phyloP scores from a whole-genome alignment of 2,329 filamentous ascomycete genomes.

The Trichoderma hamatum region DNA sequence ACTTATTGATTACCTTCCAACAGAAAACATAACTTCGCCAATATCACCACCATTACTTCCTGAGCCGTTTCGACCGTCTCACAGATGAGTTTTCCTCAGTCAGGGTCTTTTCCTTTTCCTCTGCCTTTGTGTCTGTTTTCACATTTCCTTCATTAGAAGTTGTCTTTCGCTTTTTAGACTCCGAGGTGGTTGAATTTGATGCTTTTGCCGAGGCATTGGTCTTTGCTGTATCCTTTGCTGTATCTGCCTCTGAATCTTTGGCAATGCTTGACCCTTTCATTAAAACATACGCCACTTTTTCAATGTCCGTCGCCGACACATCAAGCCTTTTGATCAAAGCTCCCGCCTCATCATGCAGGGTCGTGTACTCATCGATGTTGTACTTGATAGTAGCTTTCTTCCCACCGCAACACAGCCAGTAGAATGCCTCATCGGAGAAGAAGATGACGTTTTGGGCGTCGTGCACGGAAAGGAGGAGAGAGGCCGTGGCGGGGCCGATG shows the following conservation, averaged over 20 bases:
- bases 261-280: slow-evolving; percentile 47
- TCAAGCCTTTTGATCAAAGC: slow-evolving; percentile 52
- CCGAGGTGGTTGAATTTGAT: background rate
- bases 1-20: background rate
- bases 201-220: background rate
- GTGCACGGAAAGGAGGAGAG: slow-evolving; percentile 69
- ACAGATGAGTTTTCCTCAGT: slow-evolving; percentile 14
- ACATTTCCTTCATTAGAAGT: slow-evolving; percentile 28
- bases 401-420: slow-evolving; percentile 66
- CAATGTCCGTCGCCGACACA: slow-evolving; percentile 63
- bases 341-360: slow-evolving; percentile 51
- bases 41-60: background rate
- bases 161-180: slow-evolving; percentile 33
- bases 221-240: background rate
- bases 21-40: background rate
- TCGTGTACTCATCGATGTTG: slow-evolving; percentile 66
- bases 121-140: background rate
- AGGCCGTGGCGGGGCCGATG: slow-evolving; percentile 79
- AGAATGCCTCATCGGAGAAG: slow-evolving; percentile 79
- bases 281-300: slow-evolving; percentile 72
- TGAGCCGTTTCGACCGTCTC: slow-evolving; percentile 29
- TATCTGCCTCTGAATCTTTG: background rate
- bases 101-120: too few species aligned
- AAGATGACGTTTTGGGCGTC: slow-evolving; percentile 65
- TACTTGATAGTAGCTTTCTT: slow-evolving; percentile 65